Evolutionary conservation across 495 filamentous ascomycete species (phyloP).

Genomic region (Xylaria bambusicola): DNA sequence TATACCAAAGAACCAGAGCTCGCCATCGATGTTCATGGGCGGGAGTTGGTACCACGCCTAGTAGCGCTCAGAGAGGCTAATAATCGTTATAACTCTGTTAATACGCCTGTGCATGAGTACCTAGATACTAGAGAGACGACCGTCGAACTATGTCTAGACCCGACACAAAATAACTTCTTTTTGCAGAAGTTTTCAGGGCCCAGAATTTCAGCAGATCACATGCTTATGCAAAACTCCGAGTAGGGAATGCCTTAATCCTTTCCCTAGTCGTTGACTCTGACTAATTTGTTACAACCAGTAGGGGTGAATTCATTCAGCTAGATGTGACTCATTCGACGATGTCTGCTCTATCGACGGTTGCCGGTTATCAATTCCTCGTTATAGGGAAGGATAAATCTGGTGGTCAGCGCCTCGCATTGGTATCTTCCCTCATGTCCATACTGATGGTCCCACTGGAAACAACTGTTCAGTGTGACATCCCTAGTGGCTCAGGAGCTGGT

Average conservation of each 20-base stretch:
- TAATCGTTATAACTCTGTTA: background rate
- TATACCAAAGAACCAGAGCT: constrained; percentile 40
- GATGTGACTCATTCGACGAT: background rate
- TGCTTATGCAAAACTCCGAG: too few relatives aligned
- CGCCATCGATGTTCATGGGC: constrained; percentile 10
- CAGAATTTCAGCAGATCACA: background rate
- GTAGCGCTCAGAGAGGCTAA: background rate
- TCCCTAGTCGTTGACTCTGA: background rate
- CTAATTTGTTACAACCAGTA: background rate
- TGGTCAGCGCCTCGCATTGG: background rate
- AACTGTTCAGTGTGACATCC: background rate
- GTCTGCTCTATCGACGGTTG: background rate
- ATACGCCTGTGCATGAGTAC: background rate
- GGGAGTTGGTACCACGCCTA: background rate
- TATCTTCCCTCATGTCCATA: background rate
- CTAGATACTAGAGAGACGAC: background rate
- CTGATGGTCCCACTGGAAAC: background rate
- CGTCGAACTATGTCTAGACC: background rate
- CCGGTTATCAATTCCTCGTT: background rate
- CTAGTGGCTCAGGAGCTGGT: background rate
- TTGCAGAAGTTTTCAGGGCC: background rate
- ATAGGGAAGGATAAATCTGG: background rate
- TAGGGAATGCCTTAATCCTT: too few relatives aligned
- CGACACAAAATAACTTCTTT: background rate
- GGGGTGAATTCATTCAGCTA: background rate